Evolutionary conservation across 257 asterid species (phyloP), one percentile per base, ranked within the genome.

Genomic region (Gentiana dahurica): DNA sequence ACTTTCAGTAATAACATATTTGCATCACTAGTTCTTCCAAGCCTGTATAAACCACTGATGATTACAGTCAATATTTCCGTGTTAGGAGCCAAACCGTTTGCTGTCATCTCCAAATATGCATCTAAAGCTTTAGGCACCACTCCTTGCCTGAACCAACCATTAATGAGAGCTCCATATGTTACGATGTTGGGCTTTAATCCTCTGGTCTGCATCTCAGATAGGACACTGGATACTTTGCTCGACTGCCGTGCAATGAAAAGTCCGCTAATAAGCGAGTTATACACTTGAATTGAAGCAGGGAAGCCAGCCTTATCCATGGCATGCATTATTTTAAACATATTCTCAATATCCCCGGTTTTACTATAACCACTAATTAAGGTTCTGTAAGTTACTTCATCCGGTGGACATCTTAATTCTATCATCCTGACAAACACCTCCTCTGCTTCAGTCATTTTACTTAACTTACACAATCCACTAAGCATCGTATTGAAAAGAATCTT

Each of bases 81-180:
- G 71, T 85, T 92, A 5, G 95, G 95, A 53, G 76, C 71, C 49
- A 85, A 67, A 33, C 87, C 91, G 59, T 81, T 68, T 55, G 61
- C 72, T 71, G 63, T 79, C 98, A 87, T 92, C 77, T 81, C 95
- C 66, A 72, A 83, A 64, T 88, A 85, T 46, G 83, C 68, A 68
- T 71, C 75, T 66, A 81, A 75, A 72, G 95, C 97, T 71, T 73
- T 92, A 73, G 75, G 75, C 51, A 75, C 47, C 68, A 76, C 75
- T 60, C 85, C 94, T 61, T 78, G 85, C 77, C 74, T 81, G 41
- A 79, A 71, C 94, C 95, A 92, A 55, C 97, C 98, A 45, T 69
- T 60, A 47, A 92, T 85, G 51, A 92, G 89, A 65, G 94, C 61
- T 66, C 98, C 98, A 60, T 83, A 87, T 34, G 98, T 87, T 57